A percentile compares a stretch with the other conserved stretches of the same genome.
phyloP scores from a whole-genome alignment of 371 early-diverging fungal species.

The Entomophthora muscae region DNA sequence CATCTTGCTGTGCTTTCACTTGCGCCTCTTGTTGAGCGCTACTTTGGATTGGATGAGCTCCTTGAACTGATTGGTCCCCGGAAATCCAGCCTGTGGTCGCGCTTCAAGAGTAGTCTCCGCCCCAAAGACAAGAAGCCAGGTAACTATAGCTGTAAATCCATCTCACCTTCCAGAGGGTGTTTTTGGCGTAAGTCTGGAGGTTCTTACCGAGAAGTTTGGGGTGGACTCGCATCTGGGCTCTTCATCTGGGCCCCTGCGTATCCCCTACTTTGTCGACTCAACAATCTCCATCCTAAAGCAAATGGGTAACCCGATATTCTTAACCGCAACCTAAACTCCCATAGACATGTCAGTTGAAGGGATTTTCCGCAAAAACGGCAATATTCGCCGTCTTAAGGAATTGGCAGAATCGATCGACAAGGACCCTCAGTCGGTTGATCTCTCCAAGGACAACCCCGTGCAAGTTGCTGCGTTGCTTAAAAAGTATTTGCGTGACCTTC shows the following conservation, averaged over 20 bases:
- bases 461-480: slow-evolving; percentile 89
- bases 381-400: slow-evolving; percentile 68
- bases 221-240: slow-evolving; percentile 66
- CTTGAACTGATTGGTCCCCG: slow-evolving; percentile 49
- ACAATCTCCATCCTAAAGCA: slow-evolving; percentile 52
- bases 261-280: slow-evolving; percentile 74
- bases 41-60: slow-evolving; percentile 46
- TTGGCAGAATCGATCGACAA: slow-evolving; percentile 53
- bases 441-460: slow-evolving; percentile 58
- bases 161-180: slow-evolving; percentile 34
- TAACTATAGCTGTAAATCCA: slow-evolving; percentile 12
- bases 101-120: slow-evolving; percentile 42
- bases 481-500: slow-evolving; percentile 83
- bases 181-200: slow-evolving; percentile 83
- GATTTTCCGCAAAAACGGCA: slow-evolving; percentile 93
- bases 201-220: slow-evolving; percentile 64
- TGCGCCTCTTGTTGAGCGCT: slow-evolving; percentile 43
- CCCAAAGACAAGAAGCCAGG: slow-evolving; percentile 35
- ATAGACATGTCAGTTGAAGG: slow-evolving; percentile 80
- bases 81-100: slow-evolving; percentile 52
- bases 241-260: slow-evolving; percentile 49
- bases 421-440: slow-evolving; percentile 40
- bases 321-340: not conserved
- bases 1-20: slow-evolving; percentile 66
- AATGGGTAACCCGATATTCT: slow-evolving; percentile 40